Evolutionary conservation across 1,284 basidiomycete genomes (phyloP).

Genomic region (Trametes sp.): DNA sequence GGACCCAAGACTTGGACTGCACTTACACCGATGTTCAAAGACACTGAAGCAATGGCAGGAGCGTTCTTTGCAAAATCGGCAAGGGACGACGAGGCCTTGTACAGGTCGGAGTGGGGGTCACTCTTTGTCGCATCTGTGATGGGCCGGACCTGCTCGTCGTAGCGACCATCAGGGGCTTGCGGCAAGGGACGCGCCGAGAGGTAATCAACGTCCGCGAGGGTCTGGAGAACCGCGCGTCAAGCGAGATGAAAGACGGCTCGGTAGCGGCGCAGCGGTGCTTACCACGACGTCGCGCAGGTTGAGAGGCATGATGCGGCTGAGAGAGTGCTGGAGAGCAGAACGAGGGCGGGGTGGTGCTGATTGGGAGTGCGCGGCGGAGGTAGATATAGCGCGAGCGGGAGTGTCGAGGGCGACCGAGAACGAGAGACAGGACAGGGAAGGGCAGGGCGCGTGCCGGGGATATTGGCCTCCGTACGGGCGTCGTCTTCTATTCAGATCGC

Average conservation of each 20-base stretch:
- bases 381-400: conserved; percentile 20
- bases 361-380: not conserved
- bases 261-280: not conserved
- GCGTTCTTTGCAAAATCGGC: conserved; percentile 26
- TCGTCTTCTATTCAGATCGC: conserved; percentile 10
- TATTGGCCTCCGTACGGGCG: conserved; percentile 20
- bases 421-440: conserved; percentile 15
- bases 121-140: conserved; percentile 25
- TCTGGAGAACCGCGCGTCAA: conserved; percentile 21
- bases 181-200: conserved; percentile 34
- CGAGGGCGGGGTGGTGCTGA: not conserved
- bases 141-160: conserved; percentile 36
- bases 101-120: conserved; percentile 29
- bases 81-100: conserved; percentile 25
- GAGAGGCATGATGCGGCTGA: conserved; percentile 19
- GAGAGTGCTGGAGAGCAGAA: not conserved
- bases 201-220: conserved; percentile 32
- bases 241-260: conserved; percentile 1
- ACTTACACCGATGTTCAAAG: conserved; percentile 15
- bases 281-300: conserved; percentile 25
- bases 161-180: conserved; percentile 36
- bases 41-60: conserved; percentile 26
- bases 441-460: conserved; percentile 19
- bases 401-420: conserved; percentile 23
- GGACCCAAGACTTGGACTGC: not conserved